Evolutionary conservation across 306 rosid genomes (phyloP).

Genomic region (Oemleria cerasiformis): DNA sequence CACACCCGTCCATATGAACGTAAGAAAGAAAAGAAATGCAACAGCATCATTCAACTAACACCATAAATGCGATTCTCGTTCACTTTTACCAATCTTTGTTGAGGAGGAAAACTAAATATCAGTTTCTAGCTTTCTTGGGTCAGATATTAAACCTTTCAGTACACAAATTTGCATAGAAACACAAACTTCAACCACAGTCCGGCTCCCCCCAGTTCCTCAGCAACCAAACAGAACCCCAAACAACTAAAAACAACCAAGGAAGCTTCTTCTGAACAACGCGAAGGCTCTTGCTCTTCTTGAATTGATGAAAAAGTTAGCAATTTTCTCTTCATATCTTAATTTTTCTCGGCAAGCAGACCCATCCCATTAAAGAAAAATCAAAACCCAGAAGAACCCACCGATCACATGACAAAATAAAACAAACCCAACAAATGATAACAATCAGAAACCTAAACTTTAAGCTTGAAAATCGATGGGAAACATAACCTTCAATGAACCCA

Average conservation of each 20-base stretch:
- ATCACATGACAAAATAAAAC: conserved; percentile 21
- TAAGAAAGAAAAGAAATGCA: background rate
- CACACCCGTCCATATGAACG: background rate
- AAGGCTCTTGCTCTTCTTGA: conserved; percentile 14
- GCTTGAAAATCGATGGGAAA: no score
- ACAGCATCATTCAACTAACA: background rate
- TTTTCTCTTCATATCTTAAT: background rate
- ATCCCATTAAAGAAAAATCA: conserved; percentile 15
- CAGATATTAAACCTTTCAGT: background rate
- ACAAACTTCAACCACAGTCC: conserved; percentile 1
- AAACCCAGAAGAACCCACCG: conserved; percentile 32
- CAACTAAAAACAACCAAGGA: background rate
- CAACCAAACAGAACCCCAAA: conserved; percentile 9
- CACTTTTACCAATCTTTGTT: background rate
- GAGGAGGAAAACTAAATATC: background rate
- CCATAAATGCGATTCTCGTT: background rate
- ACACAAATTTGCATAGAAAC: background rate
- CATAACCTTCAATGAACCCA: no score
- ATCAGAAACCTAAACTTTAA: conserved; percentile 21
- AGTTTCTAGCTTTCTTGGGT: background rate
- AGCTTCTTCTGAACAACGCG: conserved; percentile 1
- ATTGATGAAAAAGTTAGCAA: conserved; percentile 17
- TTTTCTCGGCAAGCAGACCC: conserved; percentile 1
- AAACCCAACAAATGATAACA: conserved; percentile 1
- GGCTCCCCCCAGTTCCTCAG: background rate